phyloP scores from a whole-genome alignment of 225 moss, liverwort and hornwort species.

The Sphagnum tenellum region DNA sequence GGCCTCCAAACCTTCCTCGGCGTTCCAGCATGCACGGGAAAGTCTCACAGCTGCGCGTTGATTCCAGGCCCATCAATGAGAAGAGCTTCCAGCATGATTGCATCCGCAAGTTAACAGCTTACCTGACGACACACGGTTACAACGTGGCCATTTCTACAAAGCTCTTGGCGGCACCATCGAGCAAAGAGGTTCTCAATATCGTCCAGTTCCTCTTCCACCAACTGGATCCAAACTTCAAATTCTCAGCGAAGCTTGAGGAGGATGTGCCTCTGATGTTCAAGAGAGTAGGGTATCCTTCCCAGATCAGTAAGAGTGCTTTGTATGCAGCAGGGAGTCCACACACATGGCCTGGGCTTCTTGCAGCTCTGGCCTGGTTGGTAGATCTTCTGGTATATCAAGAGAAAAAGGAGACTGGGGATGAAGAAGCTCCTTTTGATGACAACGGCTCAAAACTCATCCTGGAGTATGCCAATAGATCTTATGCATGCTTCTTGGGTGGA shows the following conservation, averaged over 20 bases:
- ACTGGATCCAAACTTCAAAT: slow-evolving; percentile 54
- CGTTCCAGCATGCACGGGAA: slow-evolving; percentile 65
- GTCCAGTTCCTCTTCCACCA: slow-evolving; percentile 77
- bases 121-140: slow-evolving; percentile 57
- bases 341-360: slow-evolving; percentile 92
- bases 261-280: slow-evolving; percentile 83
- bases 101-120: slow-evolving; percentile 53
- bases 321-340: slow-evolving; percentile 89
- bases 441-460: slow-evolving; percentile 14
- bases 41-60: slow-evolving; percentile 37
- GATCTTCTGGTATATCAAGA: slow-evolving; percentile 49
- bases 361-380: slow-evolving; percentile 78
- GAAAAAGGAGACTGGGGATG: slow-evolving; percentile 21
- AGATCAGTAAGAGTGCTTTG: slow-evolving; percentile 83
- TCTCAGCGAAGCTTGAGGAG: slow-evolving; percentile 69
- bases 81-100: slow-evolving; percentile 84
- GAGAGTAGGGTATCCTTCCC: slow-evolving; percentile 80
- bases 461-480: slow-evolving; percentile 41
- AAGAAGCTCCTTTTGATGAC: slow-evolving; percentile 23
- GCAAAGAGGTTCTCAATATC: slow-evolving; percentile 72
- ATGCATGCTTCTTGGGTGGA: slow-evolving; percentile 47
- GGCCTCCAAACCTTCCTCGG: slow-evolving; percentile 25
- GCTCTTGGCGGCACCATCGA: slow-evolving; percentile 61
- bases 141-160: slow-evolving; percentile 35
- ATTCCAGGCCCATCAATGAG: slow-evolving; percentile 64